Percentiles rank a stretch among this genome's conserved stretches.
These are phyloP conservation scores for Globisporangium recalcitrans DNA, from an alignment of 352 stramenopile species.

Conservation along the genomic window DNA sequence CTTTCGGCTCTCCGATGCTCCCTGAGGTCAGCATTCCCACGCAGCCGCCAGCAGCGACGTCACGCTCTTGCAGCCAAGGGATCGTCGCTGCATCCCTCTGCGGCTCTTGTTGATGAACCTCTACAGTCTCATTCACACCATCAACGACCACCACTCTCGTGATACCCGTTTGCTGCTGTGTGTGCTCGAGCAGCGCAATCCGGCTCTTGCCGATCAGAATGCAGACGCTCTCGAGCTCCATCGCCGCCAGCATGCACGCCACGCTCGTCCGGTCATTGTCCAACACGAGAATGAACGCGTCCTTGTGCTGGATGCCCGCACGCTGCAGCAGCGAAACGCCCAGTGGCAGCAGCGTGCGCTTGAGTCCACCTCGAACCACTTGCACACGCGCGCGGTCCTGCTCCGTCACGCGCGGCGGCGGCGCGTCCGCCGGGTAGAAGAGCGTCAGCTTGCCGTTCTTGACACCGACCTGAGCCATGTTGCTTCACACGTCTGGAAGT, in stretches of 20 bases:
- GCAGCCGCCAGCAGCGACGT: conserved; percentile 30
- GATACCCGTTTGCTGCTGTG: conserved; percentile 55
- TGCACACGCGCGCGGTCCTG: conserved; percentile 20
- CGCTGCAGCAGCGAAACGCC: conserved; percentile 35
- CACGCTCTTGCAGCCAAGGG: conserved; percentile 32
- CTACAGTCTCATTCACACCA: conserved; percentile 20
- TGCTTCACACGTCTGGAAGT: background rate
- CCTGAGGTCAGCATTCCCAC: conserved; percentile 84
- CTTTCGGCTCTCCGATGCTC: conserved; percentile 71
- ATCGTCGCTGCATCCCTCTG: background rate
- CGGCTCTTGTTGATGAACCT: conserved; percentile 14
- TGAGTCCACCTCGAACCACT: conserved; percentile 42
- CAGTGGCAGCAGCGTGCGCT: conserved; percentile 36
- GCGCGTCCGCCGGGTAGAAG: conserved; percentile 26
- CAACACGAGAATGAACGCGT: conserved; percentile 64
- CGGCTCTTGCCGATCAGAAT: conserved; percentile 47
- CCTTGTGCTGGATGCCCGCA: conserved; percentile 26
- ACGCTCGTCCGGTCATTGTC: conserved; percentile 73
- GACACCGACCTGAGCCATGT: conserved; percentile 41
- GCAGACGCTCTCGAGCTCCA: conserved; percentile 58
- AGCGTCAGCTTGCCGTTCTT: conserved; percentile 53
- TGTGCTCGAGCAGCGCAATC: conserved; percentile 37
- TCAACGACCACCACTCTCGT: conserved; percentile 54
- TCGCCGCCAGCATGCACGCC: conserved; percentile 63
- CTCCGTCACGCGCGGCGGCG: conserved; percentile 8